Evolutionary conservation across 1,284 basidiomycete species (phyloP).

Genomic region (Mycosarcoma maydis): DNA sequence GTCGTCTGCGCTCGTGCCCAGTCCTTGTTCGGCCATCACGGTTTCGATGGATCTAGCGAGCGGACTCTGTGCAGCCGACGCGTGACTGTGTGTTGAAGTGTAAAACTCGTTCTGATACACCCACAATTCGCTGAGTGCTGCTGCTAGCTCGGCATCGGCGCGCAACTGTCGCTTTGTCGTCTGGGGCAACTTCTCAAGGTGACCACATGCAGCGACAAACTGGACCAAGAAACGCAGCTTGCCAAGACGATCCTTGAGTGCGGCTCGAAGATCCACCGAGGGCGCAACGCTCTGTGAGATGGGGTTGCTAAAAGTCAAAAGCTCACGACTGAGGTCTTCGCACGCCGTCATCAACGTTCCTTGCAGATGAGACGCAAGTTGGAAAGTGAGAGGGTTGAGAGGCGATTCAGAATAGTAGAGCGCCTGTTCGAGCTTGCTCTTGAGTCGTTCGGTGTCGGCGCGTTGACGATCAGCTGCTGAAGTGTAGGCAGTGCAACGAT

Average conservation of each 20-base stretch:
- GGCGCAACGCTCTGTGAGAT: conserved; percentile 31
- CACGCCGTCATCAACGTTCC: conserved; percentile 76
- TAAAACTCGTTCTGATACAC: conserved; percentile 75
- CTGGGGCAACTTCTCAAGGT: conserved; percentile 77
- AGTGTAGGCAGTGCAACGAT: conserved; percentile 22
- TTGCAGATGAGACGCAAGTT: conserved; percentile 79
- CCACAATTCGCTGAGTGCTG: conserved; percentile 86
- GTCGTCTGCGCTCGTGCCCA: conserved; percentile 72
- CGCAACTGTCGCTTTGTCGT: conserved; percentile 78
- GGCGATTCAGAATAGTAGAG: conserved; percentile 80
- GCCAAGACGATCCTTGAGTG: conserved; percentile 79
- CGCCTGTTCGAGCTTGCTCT: conserved; percentile 85
- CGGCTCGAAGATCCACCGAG: conserved; percentile 76
- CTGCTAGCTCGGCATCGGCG: conserved; percentile 87
- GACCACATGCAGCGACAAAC: conserved; percentile 73
- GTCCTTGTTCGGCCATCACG: conserved; percentile 72
- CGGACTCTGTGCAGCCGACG: conserved; percentile 40
- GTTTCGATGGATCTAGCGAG: conserved; percentile 71
- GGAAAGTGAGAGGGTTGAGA: conserved; percentile 84
- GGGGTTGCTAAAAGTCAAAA: conserved; percentile 41
- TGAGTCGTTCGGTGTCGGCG: conserved; percentile 72
- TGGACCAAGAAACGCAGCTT: conserved; percentile 82
- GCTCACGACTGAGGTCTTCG: conserved; percentile 77
- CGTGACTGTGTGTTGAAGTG: conserved; percentile 15
- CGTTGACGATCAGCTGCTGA: conserved; percentile 39